Base-by-base conservation (phyloP, 805 yeast species). In the Peterozyma toletana region DNA sequence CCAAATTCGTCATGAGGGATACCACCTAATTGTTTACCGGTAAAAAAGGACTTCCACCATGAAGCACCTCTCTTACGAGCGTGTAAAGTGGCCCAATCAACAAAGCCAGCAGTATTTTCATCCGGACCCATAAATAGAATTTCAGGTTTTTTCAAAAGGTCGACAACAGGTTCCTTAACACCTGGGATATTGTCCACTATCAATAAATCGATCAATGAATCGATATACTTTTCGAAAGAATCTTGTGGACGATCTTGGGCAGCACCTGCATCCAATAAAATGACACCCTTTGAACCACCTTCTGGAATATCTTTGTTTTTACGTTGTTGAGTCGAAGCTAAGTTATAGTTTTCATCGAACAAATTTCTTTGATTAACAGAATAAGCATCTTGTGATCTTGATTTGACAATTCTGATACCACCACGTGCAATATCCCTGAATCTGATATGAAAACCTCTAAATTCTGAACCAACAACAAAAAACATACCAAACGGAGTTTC, bases 51-150 rank as follows among this genome's bases (percentile, higher is more conserved):
- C 67, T 88, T 91, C 99, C 99, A 91, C 89, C 96, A 88, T 42
- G 89, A 84, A 39, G 98, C 96, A 49, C 96, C 95, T 66, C 99
- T 82, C 45, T 69, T 66, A 56, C 85, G 80, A 27, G 99, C 98
- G 61, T 91, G 98, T 53, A 80, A 67, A 21, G 98, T 93, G 10
- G 99, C 98, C 98, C 98, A 91, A 64, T 93, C 90, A 42, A 89
- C 96, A 57, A 86, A 83, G 18, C 83, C 84, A 16, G 99, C 98
- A 42, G 98, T 90, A 63, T 96, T 95, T 73, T 91, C 99, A 68
- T 91, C 99, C n/a, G 99, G 99, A 44, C 99, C 99, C 82, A 91
- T 84, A 64, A 87, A 91, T 54, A 93, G 70, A 55, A 93, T 91
- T 71, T 91, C 99, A 40, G 86, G 87, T 57, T 84, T 76, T 45